Evolutionary conservation across 352 stramenopile genomes (phyloP), one percentile per base, ranked within the genome.

Genomic region (Blastocystis sp.): DNA sequence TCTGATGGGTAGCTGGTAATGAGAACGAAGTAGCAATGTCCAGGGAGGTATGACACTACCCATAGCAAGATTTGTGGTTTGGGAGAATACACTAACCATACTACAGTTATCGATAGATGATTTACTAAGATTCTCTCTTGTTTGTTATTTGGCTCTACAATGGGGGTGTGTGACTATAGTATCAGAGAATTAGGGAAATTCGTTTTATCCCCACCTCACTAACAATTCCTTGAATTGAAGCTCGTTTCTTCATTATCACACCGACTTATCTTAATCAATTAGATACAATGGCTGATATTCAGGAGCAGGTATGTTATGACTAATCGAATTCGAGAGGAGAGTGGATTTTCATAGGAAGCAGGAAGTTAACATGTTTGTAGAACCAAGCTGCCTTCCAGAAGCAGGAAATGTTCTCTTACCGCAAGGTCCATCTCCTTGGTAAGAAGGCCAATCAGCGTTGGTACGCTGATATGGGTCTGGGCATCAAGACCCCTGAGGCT

Each of bases 381-480:
- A 86, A 86, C 46, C 57, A 86, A 32, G 61, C 75, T 86, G 75
- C 75, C 43, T 86, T 71, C 75, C 75, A 86, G 61, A 86, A 86
- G 75, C 75, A 86, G 43, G 75, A 86, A 19, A 86, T 57, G 75
- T 86, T 86, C 61, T 86, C 75, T 69, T 71, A 71, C 75, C 75
- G 75, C 42, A 86, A 86, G 75, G 75, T 75, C 39, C 75, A 86
- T 42, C 49, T 86, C 16, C 42, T 86, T 14, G 75, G 75, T 39
- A 86, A 86, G 61, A 86, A 86, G 46, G 75, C 57, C 46, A 86
- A 86, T 51, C 75, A 86, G 61, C 73, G 73, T 73, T 85, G 73
- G 73, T 85, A 85, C n/a, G 54, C 54, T 32, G 43, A 85, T 73
- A 71, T 85, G 43, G 73, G 73, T 85, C 35, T 85, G 58, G 39